These are phyloP conservation scores for Blastobotrys attinorum DNA, from an alignment of 805 yeast genomes.

Conservation along the genomic window DNA sequence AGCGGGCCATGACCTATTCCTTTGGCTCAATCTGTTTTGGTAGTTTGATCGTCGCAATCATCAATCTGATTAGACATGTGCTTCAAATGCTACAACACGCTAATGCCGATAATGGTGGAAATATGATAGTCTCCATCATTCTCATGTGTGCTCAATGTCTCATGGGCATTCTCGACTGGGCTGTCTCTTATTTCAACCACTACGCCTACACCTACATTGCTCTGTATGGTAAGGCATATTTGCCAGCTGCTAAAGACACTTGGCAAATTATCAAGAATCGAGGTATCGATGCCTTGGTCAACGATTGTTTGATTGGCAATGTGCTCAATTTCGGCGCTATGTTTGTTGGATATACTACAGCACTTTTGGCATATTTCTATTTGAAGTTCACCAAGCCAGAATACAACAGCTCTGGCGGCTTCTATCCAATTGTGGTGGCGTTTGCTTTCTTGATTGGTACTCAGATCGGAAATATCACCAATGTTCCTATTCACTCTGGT, in stretches of 20 bases:
- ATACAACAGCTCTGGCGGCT: conserved; percentile 52
- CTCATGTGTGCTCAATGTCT: conserved; percentile 44
- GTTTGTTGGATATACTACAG: conserved; percentile 60
- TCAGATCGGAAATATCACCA: conserved; percentile 66
- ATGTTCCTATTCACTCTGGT: conserved; percentile 73
- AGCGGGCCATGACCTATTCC: conserved; percentile 73
- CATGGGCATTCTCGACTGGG: conserved; percentile 64
- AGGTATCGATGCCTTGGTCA: conserved; percentile 78
- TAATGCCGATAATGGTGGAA: conserved; percentile 44
- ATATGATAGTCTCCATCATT: conserved; percentile 45
- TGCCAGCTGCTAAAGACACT: conserved; percentile 72
- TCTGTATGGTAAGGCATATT: conserved; percentile 72
- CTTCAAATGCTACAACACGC: conserved; percentile 45
- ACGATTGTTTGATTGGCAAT: conserved; percentile 73
- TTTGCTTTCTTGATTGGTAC: conserved; percentile 65
- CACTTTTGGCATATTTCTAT: conserved; percentile 56
- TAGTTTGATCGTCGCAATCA: conserved; percentile 59
- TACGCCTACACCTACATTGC: conserved; percentile 86
- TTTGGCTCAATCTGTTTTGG: conserved; percentile 90
- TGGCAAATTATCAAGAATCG: conserved; percentile 68
- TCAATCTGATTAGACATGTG: conserved; percentile 57
- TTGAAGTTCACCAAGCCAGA: conserved; percentile 59
- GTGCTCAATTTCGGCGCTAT: conserved; percentile 71
- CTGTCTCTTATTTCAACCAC: conserved; percentile 78
- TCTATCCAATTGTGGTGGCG: conserved; percentile 66